A percentile compares a stretch with the other conserved stretches of the same genome.
Evolutionary conservation across 768 basidiomycete genomes (phyloP).

Genomic region (Boletus speciosus): DNA sequence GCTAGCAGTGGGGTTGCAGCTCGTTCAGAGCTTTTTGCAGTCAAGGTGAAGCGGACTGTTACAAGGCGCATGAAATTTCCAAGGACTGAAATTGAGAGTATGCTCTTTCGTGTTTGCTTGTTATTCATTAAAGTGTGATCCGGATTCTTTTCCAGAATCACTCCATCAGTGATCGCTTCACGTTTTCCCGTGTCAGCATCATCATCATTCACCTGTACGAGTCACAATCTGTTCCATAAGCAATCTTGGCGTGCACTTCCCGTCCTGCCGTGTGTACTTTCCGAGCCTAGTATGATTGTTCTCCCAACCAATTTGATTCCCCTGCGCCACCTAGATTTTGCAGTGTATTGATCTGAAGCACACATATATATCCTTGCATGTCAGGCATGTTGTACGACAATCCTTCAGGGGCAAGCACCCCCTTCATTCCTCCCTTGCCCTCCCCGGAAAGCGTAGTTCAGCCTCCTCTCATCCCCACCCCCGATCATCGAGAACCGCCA

Average conservation of each 20-base stretch:
- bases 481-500: constrained; percentile 26
- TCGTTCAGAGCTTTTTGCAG: background rate
- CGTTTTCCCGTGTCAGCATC: constrained; percentile 2
- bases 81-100: constrained; percentile 1
- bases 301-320: constrained; percentile 4
- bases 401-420: constrained; percentile 34
- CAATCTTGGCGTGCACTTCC: background rate
- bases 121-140: background rate
- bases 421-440: constrained; percentile 38
- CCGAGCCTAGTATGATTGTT: background rate
- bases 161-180: background rate
- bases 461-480: constrained; percentile 35
- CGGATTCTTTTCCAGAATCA: constrained; percentile 7
- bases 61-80: constrained; percentile 2
- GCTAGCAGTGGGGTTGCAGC: background rate
- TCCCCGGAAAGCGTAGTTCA: constrained; percentile 32
- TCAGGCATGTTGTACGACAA: constrained; percentile 28
- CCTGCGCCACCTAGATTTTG: constrained; percentile 16
- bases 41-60: constrained; percentile 5
- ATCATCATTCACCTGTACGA: constrained; percentile 12
- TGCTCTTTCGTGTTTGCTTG: background rate
- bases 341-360: constrained; percentile 21
- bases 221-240: constrained; percentile 12
- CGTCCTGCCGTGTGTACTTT: constrained; percentile 15
- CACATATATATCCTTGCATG: constrained; percentile 23